Percentiles rank a stretch among this genome's conserved stretches.
Conservation (phyloP, 805 yeast species). For the Hyphopichia homilentoma region DNA sequence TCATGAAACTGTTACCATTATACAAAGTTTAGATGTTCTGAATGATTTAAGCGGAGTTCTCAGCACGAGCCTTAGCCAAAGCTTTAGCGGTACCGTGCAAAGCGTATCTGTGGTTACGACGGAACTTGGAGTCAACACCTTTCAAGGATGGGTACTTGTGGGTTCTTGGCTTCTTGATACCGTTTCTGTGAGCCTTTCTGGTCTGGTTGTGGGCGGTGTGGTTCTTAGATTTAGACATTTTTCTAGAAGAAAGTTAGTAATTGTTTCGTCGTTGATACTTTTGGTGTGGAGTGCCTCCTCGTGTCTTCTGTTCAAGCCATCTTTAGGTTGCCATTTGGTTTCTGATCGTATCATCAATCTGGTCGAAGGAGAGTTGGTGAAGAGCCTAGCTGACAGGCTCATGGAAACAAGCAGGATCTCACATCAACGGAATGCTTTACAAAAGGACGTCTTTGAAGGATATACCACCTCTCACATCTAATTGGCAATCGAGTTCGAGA, state of each 20-base stretch:
- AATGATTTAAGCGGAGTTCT: constrained; percentile 36
- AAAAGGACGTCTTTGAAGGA: too few species aligned
- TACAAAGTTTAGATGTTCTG: constrained; percentile 3
- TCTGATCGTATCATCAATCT: too few species aligned
- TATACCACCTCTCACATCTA: too few species aligned
- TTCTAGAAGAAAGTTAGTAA: constrained; percentile 32
- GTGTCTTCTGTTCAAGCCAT: too few species aligned
- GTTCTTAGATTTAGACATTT: constrained; percentile 99
- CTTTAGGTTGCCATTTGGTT: too few species aligned
- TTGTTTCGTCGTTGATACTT: constrained; percentile 8
- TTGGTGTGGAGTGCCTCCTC: neutral
- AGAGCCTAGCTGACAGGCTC: too few species aligned
- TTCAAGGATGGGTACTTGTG: constrained; percentile 97
- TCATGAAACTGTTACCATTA: constrained; percentile 14
- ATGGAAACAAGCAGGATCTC: too few species aligned
- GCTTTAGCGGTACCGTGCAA: constrained; percentile 96
- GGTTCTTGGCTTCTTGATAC: constrained; percentile 99
- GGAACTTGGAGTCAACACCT: constrained; percentile 99
- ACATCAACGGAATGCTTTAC: too few species aligned
- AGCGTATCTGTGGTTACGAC: constrained; percentile 99
- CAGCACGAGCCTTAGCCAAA: constrained; percentile 77
- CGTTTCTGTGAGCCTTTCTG: constrained; percentile 99
- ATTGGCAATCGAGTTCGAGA: too few species aligned
- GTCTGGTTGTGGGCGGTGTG: constrained; percentile 99
- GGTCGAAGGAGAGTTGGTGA: too few species aligned